Evolutionary conservation across 805 yeast genomes (phyloP).

Genomic region (Metschnikowia orientalis): DNA sequence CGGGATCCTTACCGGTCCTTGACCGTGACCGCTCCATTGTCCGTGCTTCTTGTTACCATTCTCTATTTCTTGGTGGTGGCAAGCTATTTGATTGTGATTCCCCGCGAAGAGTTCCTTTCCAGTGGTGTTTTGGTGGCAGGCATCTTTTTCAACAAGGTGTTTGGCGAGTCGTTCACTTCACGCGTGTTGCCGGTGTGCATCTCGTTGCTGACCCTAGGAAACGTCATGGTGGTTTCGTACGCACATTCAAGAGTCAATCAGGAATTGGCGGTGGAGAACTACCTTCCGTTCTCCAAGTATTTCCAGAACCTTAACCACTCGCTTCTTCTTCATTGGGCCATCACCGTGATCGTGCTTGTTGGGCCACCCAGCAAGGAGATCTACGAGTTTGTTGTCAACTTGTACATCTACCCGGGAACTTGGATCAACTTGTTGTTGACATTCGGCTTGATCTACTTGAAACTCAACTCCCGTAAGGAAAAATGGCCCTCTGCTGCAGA

Average conservation of each 20-base stretch:
- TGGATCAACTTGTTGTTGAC: conserved; percentile 53
- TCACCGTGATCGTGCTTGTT: conserved; percentile 50
- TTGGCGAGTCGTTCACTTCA: conserved; percentile 50
- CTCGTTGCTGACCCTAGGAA: conserved; percentile 60
- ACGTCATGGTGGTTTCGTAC: conserved; percentile 59
- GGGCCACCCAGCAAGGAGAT: conserved; percentile 62
- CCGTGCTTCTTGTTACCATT: conserved; percentile 48
- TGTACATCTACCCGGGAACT: conserved; percentile 62
- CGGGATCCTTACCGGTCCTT: conserved; percentile 53
- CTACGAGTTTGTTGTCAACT: conserved; percentile 58
- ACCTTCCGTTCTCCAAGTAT: conserved; percentile 47
- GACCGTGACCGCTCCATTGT: conserved; percentile 57
- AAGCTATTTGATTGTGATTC: conserved; percentile 55
- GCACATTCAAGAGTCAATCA: conserved; percentile 58
- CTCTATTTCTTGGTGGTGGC: conserved; percentile 54
- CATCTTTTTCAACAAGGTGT: conserved; percentile 51
- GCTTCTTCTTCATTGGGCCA: conserved; percentile 49
- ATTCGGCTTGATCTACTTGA: conserved; percentile 50
- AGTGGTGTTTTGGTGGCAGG: conserved; percentile 67
- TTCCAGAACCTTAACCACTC: conserved; percentile 45
- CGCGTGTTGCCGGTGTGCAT: conserved; percentile 52
- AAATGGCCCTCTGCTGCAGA: no score
- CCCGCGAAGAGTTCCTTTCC: conserved; percentile 41
- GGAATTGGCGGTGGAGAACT: conserved; percentile 49
- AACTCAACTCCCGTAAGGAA: conserved; percentile 33